phyloP scores from a whole-genome alignment of 139 green algal genomes.

The Closterium sp. region DNA sequence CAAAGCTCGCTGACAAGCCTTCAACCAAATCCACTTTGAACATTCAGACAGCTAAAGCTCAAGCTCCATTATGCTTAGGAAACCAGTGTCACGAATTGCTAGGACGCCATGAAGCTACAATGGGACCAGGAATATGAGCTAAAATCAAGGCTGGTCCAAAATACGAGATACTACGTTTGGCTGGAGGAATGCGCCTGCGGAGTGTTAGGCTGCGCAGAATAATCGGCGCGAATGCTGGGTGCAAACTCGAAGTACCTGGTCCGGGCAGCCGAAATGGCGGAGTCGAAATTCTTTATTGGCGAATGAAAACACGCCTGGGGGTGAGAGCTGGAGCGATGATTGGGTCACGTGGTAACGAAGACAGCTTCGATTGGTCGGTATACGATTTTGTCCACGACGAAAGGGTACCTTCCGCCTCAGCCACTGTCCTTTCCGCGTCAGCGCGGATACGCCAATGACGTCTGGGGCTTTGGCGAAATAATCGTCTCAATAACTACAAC shows the following conservation, averaged over 20 bases:
- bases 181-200: too few species aligned
- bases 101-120: not conserved
- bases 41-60: too few species aligned
- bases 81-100: not conserved
- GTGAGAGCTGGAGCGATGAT: not conserved
- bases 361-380: not conserved
- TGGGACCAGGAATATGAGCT: not conserved
- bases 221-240: not conserved
- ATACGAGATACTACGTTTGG: too few species aligned
- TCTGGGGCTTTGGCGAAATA: not conserved
- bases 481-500: not conserved
- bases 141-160: not conserved
- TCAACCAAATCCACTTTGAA: too few species aligned
- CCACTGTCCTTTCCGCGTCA: not conserved
- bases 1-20: too few species aligned
- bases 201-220: too few species aligned
- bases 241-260: not conserved
- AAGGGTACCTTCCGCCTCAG: not conserved
- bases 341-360: not conserved
- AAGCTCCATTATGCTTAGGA: too few species aligned
- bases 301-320: not conserved
- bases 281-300: not conserved
- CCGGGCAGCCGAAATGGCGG: not conserved
- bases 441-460: not conserved
- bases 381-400: not conserved